Conservation (phyloP, 768 basidiomycete genomes). For the Boletus fagicola region DNA sequence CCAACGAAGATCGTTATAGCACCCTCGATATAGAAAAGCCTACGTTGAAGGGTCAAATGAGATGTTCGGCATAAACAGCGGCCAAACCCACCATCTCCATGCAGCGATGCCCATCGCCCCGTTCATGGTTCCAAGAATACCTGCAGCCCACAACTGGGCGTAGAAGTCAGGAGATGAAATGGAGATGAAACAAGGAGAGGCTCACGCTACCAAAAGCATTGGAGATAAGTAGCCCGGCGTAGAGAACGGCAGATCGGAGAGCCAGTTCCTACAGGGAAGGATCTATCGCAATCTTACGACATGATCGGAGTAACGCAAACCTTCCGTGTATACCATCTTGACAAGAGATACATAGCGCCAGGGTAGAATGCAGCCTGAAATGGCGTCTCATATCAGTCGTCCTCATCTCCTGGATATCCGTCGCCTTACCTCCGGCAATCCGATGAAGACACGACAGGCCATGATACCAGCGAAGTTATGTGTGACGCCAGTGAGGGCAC, state of each 20-base stretch:
- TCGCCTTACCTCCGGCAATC: constrained; percentile 51
- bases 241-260: constrained; percentile 60
- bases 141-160: constrained; percentile 64
- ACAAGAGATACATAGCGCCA: constrained; percentile 42
- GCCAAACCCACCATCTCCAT: constrained; percentile 58
- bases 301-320: background rate
- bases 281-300: background rate
- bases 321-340: constrained; percentile 26
- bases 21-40: constrained; percentile 76
- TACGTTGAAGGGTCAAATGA: constrained; percentile 22
- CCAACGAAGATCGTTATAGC: constrained; percentile 61
- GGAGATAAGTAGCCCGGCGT: constrained; percentile 55
- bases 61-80: background rate
- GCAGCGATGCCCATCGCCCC: constrained; percentile 62
- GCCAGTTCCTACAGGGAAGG: constrained; percentile 50
- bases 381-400: background rate
- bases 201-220: constrained; percentile 67
- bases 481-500: constrained; percentile 60
- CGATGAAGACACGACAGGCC: constrained; percentile 58
- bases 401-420: background rate
- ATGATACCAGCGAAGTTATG: constrained; percentile 56
- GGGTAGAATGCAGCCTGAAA: constrained; percentile 61
- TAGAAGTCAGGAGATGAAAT: background rate
- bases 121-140: constrained; percentile 67
- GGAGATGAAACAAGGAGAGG: background rate